Percentiles rank a stretch among this genome's conserved stretches.
phyloP scores from a whole-genome alignment of 441 rosid genomes.

The Gossypium davidsonii region DNA sequence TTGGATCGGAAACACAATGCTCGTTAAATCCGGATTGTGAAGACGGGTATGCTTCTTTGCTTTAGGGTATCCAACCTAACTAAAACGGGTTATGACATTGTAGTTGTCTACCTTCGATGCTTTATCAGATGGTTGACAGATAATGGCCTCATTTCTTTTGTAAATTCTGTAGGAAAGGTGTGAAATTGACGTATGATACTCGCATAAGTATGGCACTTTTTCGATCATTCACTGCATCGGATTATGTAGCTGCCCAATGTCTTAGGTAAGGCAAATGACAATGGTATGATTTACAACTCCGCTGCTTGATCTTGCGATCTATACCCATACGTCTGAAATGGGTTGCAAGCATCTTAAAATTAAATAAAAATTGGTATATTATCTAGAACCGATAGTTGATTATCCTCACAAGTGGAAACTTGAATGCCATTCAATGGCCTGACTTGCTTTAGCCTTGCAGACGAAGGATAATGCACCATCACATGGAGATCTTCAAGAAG shows the following conservation, averaged over 20 bases:
- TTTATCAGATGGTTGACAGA: constrained; percentile 11
- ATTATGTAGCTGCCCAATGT: constrained; percentile 72
- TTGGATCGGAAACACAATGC: constrained; percentile 46
- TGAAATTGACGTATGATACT: constrained; percentile 48
- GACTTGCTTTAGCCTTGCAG: constrained; percentile 49
- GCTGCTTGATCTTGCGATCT: neutral
- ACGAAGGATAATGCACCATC: constrained; percentile 68
- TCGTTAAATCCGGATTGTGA: constrained; percentile 46
- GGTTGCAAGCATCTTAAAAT: neutral
- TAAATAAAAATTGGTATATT: neutral
- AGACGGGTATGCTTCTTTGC: constrained; percentile 55
- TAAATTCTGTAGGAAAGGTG: constrained; percentile 46
- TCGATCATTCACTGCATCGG: constrained; percentile 70
- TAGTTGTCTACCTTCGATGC: neutral
- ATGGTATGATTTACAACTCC: neutral
- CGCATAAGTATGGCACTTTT: constrained; percentile 64
- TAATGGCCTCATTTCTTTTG: constrained; percentile 12
- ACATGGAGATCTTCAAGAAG: constrained; percentile 75
- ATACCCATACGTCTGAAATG: neutral
- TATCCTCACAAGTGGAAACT: too few species aligned
- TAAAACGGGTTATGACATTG: neutral
- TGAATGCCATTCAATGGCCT: neutral
- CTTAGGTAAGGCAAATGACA: constrained; percentile 43
- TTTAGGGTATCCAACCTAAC: neutral
- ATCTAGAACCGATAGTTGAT: too few species aligned